Percentiles rank a stretch among this genome's conserved stretches.
Evolutionary conservation across 306 rosid genomes (phyloP).

Genomic region (Sesbania bispinosa): DNA sequence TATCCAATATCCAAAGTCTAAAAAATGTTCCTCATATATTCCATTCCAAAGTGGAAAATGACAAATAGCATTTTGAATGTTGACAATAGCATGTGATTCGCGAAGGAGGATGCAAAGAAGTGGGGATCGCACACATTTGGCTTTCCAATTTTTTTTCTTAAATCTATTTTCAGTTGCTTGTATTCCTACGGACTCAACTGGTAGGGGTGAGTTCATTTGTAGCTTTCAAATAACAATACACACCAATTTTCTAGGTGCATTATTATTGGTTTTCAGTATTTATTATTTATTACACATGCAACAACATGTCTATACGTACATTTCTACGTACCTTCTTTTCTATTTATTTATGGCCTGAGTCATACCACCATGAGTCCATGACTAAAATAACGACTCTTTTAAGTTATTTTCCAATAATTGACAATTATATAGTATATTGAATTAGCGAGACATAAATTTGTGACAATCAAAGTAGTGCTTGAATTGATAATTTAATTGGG

Average conservation of each 20-base stretch:
- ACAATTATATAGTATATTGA: neutral
- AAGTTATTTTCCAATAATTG: neutral
- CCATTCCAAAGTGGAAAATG: neutral
- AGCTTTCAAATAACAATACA: neutral
- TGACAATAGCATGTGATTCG: constrained; percentile 4
- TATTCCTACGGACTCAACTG: constrained; percentile 7
- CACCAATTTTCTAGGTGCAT: neutral
- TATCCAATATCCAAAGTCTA: neutral
- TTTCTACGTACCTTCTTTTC: no score
- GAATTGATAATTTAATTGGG: no score
- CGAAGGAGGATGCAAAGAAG: neutral
- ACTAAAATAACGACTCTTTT: neutral
- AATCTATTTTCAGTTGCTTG: neutral
- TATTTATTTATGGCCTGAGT: neutral
- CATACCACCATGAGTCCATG: neutral
- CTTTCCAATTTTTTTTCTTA: neutral
- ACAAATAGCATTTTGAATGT: constrained; percentile 21
- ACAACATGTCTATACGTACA: neutral
- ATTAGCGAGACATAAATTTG: neutral
- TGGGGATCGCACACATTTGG: constrained; percentile 19
- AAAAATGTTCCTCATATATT: neutral
- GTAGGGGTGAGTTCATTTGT: constrained; percentile 7
- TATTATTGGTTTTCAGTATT: neutral
- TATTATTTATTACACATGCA: neutral
- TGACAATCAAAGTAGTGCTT: no score